A percentile compares a stretch with the other conserved stretches of the same genome.
phyloP scores from a whole-genome alignment of 169 alveolate species.

The Cryptosporidium baileyi region DNA sequence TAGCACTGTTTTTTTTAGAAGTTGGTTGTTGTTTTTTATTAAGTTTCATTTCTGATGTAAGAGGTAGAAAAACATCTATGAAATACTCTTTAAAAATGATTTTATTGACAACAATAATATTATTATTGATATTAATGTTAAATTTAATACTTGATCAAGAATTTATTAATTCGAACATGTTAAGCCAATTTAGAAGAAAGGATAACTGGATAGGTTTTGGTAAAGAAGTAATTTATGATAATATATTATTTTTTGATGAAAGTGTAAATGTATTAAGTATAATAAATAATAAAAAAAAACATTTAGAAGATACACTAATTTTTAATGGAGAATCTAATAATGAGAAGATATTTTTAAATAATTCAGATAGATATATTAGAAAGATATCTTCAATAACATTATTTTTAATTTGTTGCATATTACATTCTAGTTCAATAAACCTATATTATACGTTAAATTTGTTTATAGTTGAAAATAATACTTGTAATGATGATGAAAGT shows the following conservation, averaged over 20 bases:
- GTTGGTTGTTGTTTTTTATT: neutral
- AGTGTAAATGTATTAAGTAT: neutral
- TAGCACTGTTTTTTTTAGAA: slow-evolving; percentile 1
- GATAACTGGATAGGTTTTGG: neutral
- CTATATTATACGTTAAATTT: neutral
- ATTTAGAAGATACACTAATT: neutral
- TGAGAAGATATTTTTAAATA: neutral
- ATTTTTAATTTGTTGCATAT: neutral
- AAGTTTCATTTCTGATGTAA: slow-evolving; percentile 34
- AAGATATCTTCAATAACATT: neutral
- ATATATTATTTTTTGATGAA: slow-evolving; percentile 22
- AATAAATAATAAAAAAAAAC: neutral
- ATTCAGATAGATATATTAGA: neutral
- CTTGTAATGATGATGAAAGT: neutral
- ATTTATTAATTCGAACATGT: neutral
- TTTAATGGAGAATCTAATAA: neutral
- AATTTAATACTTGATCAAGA: neutral
- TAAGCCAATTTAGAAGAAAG: neutral
- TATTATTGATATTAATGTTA: neutral
- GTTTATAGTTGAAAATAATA: neutral
- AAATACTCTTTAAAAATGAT: slow-evolving; percentile 30
- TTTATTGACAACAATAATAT: neutral
- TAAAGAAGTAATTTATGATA: neutral
- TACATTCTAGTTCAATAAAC: slow-evolving; percentile 38
- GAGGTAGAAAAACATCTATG: slow-evolving; percentile 8